Percentiles rank a stretch among this genome's conserved stretches.
phyloP scores from a whole-genome alignment of 2,329 filamentous ascomycete species.

The Trichoderma semiorbis region DNA sequence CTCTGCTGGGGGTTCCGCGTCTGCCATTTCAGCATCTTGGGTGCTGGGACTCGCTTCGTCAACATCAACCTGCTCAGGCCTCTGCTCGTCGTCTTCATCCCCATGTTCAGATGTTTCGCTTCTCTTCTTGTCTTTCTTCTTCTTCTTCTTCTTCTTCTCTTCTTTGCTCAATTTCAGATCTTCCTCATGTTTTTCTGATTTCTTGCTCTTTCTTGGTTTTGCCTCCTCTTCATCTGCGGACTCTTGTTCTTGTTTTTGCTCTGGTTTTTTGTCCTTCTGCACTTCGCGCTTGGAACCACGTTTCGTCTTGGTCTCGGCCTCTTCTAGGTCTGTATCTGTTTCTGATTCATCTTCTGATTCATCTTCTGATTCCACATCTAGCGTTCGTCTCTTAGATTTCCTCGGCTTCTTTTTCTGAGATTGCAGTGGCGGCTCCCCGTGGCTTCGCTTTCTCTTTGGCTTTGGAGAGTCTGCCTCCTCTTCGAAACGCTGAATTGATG shows the following conservation, averaged over 20 bases:
- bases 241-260: slow-evolving; percentile 1
- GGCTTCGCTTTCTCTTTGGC: slow-evolving; percentile 38
- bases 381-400: slow-evolving; percentile 22
- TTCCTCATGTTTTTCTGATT: slow-evolving; percentile 26
- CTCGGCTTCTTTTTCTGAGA: slow-evolving; percentile 36
- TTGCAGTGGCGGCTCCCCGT: slow-evolving; percentile 28
- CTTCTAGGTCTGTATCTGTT: slow-evolving; percentile 18
- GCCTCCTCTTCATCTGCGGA: background rate
- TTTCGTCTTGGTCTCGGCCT: slow-evolving; percentile 23
- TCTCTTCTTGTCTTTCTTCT: slow-evolving; percentile 18
- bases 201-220: slow-evolving; percentile 36
- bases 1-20: background rate
- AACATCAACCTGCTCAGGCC: background rate
- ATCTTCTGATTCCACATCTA: slow-evolving; percentile 14
- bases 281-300: slow-evolving; percentile 19
- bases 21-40: slow-evolving; percentile 17
- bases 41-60: background rate
- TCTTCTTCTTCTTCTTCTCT: slow-evolving; percentile 29
- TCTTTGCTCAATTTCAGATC: slow-evolving; percentile 32
- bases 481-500: slow-evolving; percentile 28
- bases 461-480: slow-evolving; percentile 27
- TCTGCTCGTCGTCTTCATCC: slow-evolving; percentile 19
- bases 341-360: slow-evolving; percentile 10
- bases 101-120: slow-evolving; percentile 7
- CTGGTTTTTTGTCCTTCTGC: slow-evolving; percentile 23